phyloP scores from a whole-genome alignment of 2,329 filamentous ascomycete species.

The Penicillium sp. region DNA sequence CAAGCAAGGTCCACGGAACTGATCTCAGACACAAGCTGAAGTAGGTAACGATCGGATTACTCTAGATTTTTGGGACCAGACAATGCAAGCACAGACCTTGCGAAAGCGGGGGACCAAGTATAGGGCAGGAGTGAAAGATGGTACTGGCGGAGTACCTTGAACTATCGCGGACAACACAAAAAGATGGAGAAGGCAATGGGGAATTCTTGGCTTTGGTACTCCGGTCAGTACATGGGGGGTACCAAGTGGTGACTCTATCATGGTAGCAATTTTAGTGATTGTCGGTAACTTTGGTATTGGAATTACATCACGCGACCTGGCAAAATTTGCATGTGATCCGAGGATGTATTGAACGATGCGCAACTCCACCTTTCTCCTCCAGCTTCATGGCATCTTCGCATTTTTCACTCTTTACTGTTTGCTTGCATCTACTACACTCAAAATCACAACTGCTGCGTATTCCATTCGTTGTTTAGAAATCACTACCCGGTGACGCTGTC shows the following conservation, averaged over 20 bases:
- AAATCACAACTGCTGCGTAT: neutral
- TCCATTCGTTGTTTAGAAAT: neutral
- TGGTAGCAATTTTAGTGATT: too few species aligned
- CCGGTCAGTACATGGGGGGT: too few species aligned
- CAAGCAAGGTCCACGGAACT: neutral
- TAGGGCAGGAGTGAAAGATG: too few species aligned
- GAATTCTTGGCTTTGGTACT: too few species aligned
- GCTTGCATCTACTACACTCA: neutral
- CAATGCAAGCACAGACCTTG: slow-evolving; percentile 3
- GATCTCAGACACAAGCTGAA: slow-evolving; percentile 3
- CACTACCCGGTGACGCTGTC: neutral
- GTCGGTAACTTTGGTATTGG: slow-evolving; percentile 24
- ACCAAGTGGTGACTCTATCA: neutral
- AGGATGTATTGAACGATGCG: slow-evolving; percentile 15
- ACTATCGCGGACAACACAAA: neutral
- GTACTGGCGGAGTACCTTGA: slow-evolving; percentile 1
- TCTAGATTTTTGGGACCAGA: neutral
- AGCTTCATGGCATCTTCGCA: slow-evolving; percentile 8
- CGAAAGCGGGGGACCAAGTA: neutral
- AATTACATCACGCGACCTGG: slow-evolving; percentile 34
- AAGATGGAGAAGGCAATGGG: too few species aligned
- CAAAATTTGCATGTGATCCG: slow-evolving; percentile 36
- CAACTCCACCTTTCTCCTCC: slow-evolving; percentile 20
- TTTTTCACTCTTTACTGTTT: slow-evolving; percentile 6
- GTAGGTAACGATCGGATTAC: slow-evolving; percentile 7